Conservation (phyloP, 768 basidiomycete genomes). For the Tylopilus subfusipes region DNA sequence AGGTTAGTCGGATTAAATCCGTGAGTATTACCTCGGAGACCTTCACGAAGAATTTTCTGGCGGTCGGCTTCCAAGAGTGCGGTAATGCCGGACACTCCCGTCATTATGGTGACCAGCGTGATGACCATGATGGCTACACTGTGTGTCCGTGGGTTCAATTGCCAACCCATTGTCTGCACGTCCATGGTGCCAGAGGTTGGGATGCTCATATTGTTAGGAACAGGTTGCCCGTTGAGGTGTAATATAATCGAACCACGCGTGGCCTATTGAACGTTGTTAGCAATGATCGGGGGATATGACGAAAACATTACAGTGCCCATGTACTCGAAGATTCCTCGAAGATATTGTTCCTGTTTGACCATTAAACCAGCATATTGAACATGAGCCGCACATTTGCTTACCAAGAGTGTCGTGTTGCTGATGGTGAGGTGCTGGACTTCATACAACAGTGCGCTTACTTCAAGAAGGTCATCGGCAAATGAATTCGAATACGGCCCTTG, state of each 20-base stretch:
- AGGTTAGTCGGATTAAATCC: too few relatives aligned
- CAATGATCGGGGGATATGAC: not conserved
- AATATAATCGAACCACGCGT: not conserved
- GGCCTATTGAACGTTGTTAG: not conserved
- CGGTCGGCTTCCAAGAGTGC: too few relatives aligned
- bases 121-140: too few relatives aligned
- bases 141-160: too few relatives aligned
- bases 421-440: not conserved
- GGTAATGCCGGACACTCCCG: too few relatives aligned
- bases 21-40: too few relatives aligned
- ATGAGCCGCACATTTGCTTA: not conserved
- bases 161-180: too few relatives aligned
- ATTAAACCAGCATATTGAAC: not conserved
- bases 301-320: not conserved
- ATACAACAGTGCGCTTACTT: not conserved
- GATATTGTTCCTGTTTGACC: not conserved
- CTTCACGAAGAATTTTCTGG: too few relatives aligned
- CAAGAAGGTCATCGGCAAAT: not conserved
- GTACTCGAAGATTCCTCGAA: not conserved
- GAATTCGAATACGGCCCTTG: not conserved
- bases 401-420: not conserved
- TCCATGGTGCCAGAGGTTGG: too few relatives aligned
- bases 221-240: not conserved
- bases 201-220: not conserved
- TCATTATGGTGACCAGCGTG: too few relatives aligned